These are phyloP conservation scores for Lachancea sp. DNA, from an alignment of 805 yeast genomes.

Conservation along the genomic window DNA sequence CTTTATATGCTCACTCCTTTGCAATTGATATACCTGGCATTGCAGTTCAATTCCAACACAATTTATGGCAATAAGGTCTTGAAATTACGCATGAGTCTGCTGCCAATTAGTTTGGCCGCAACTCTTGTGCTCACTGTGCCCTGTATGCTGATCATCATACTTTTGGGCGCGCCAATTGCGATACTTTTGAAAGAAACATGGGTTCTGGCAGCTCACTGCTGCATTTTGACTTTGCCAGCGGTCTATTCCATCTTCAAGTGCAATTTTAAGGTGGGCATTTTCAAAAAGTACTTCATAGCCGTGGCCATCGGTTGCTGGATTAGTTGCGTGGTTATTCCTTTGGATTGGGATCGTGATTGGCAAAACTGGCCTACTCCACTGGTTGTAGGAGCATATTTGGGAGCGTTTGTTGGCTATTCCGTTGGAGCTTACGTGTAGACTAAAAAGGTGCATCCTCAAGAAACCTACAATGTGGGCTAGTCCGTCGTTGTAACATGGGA, in stretches of 20 bases:
- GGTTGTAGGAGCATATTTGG: conserved; percentile 67
- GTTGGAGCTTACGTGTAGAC: conserved; percentile 30
- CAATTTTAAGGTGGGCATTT: conserved; percentile 43
- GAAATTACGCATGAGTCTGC: conserved; percentile 25
- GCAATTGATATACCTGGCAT: conserved; percentile 33
- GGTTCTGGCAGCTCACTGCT: conserved; percentile 53
- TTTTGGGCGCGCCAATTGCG: conserved; percentile 78
- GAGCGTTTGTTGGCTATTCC: conserved; percentile 58
- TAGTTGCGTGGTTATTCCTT: conserved; percentile 88
- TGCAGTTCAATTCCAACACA: conserved; percentile 31
- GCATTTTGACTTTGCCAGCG: conserved; percentile 57
- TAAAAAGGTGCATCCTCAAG: no score
- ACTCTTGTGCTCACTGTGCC: conserved; percentile 24
- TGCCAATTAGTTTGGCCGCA: conserved; percentile 22
- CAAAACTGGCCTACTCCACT: conserved; percentile 93
- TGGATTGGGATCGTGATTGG: conserved; percentile 98
- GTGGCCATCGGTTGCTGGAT: conserved; percentile 72
- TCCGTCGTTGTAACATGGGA: no score
- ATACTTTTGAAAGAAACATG: conserved; percentile 48
- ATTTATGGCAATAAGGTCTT: conserved; percentile 30
- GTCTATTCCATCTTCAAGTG: conserved; percentile 50
- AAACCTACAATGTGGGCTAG: no score
- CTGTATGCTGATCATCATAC: conserved; percentile 36
- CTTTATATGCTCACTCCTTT: conserved; percentile 26
- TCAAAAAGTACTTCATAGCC: conserved; percentile 31